Conservation (phyloP, 176 grass and related monocot genomes). For the Elymus sibiricus region DNA sequence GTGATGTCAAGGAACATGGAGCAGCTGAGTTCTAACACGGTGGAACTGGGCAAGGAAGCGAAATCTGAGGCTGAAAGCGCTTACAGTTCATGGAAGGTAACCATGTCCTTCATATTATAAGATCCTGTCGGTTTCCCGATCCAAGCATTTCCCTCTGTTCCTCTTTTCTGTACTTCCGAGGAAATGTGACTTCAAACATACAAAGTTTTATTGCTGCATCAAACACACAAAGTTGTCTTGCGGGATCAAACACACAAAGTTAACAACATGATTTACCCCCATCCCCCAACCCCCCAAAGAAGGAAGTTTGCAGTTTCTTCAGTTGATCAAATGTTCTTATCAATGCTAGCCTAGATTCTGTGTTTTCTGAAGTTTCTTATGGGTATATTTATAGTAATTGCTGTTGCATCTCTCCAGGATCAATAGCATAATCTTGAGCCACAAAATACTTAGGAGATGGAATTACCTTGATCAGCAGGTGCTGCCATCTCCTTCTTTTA, state of each 20-base stretch:
- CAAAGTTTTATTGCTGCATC: not conserved
- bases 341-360: not conserved
- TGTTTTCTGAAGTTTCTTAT: conserved; percentile 6
- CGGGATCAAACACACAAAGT: not conserved
- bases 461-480: too few species aligned
- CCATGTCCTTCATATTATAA: not conserved
- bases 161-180: not conserved
- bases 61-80: conserved; percentile 35
- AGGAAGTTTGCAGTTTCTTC: not conserved
- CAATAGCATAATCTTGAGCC: too few species aligned
- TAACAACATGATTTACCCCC: not conserved
- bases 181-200: not conserved
- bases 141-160: not conserved
- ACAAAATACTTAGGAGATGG: too few species aligned
- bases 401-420: too few species aligned
- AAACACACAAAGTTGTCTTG: not conserved
- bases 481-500: too few species aligned
- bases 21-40: conserved; percentile 32
- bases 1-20: conserved; percentile 43
- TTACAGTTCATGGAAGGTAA: conserved; percentile 41
- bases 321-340: not conserved
- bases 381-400: conserved; percentile 11
- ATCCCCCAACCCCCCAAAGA: not conserved
- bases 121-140: not conserved
- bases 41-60: conserved; percentile 28